Base-by-base conservation (phyloP, 495 filamentous ascomycete genomes). In the Chaetomidium leptoderma region DNA sequence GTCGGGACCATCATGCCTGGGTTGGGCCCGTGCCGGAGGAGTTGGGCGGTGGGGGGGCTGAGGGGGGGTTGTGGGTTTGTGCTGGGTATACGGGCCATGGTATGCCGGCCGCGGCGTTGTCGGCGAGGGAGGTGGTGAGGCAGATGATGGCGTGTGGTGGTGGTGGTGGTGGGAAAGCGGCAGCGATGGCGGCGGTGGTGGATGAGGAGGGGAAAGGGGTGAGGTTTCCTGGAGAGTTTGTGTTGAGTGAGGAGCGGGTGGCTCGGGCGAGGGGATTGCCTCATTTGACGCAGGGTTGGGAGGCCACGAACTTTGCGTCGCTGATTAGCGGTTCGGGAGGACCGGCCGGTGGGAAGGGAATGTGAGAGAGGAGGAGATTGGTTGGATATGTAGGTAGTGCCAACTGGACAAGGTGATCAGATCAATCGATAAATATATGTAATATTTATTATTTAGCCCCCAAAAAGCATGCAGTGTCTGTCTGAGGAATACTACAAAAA, bases 61-160 rank as follows among this genome's bases (percentile, higher is more conserved):
- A 29, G 16, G 49, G 47, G 23, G 61, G 51, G 29, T 13, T 56
- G 50, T 88, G 76, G 76, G 63, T 88, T 6, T 78, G 78, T 56
- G 85, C 77, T 9, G 86, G 80, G 11, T 89, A 83, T 65, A 83
- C 80, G 35, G 90, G 89, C 0, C 88, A 95, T 63, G 89, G 90
- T 1, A 95, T 95, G 90, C 88, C 88, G 5, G 86, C 87, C 63
- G 83, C 83, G 27, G 85, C 84, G 63, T 70, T 89, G 10, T 86
- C 80, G 53, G 89, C 84, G 3, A 81, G 84, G 58, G 86, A 86
- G 8, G 73, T 85, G 19, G 86, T 78, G 4, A 73, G 78, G 29
- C 84, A 89, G 84, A 76, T 91, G 43, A 58, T 81, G 33, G 73
- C n/a, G 63, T 5, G 63, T 69, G 19, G 71, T 74, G 17, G 23